Evolutionary conservation across 1,284 basidiomycete species (phyloP), one percentile per base, ranked within the genome.

Genomic region (Boletus putidus): DNA sequence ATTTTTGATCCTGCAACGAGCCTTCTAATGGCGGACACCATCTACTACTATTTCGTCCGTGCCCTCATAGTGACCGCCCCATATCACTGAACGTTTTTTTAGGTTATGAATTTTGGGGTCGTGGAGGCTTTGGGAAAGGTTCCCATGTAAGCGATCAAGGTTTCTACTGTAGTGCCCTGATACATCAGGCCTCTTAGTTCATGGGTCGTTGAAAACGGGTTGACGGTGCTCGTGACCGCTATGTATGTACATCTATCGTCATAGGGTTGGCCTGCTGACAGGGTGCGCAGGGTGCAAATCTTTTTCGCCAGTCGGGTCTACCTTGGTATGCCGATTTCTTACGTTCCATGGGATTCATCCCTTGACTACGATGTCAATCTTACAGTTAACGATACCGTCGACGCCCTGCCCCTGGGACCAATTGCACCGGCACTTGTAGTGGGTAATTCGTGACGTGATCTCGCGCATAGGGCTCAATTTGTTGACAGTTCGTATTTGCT

Each of bases 41-140:
- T 65, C 21, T 65, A 63, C 37, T 47, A 63, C 33, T 68, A 65
- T 50, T 65, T 65, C 36, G 64, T 65, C 20, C 40, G 64, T 66
- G 25, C 14, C 23, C 31, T 23, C n/a, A 27, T 31, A 33, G 11
- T 14, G 23, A 23, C n/a, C n/a, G 16, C 27, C 16, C 20, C 33
- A 31, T 50, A 25, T 21, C 18, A 39, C 16, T 42, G 8, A 33
- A 49, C 49, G 18, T 15, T n/a, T 47, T 21, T 54, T 37, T 33
- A 64, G 63, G n/a, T 64, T 27, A 4, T 64, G 31, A 66, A 64
- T 52, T 64, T 66, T 7, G 63, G 62, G 45, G 51, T 54, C 18
- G 43, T 29, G 16, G 51, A 49, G 14, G 62, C 46, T 20, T 36
- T 66, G 37, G 29, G 16, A 48, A 45, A 25, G 10, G 39, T 64